Evolutionary conservation across 2,329 filamentous ascomycete species (phyloP), one percentile per base, ranked within the genome.

Genomic region (Microcyclospora tardicrescens): DNA sequence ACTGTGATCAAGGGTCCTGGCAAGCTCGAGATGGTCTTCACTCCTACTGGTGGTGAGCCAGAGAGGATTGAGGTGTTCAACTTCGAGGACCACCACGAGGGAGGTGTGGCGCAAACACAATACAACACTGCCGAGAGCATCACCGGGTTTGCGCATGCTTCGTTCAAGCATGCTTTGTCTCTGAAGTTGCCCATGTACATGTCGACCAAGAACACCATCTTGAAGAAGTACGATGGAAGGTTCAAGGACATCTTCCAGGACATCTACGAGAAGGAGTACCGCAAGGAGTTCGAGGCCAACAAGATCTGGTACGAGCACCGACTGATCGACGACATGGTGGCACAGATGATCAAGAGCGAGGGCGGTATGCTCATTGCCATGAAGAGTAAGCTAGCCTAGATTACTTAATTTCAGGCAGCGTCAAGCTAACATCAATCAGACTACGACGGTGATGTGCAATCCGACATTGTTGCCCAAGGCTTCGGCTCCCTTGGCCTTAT

Each of bases 161-260:
- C 80, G 52, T 96, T 98, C 78, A 93, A 95, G 78, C 77, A 95
- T 51, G 89, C 91, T 28, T 68, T 96, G 34, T 72, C 77, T 64
- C 91, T 94, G 75, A 71, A 71, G 47, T 71, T 93, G 50, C 91
- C 91, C n/a, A 72, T 98, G 57, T 98, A 96, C 73, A 93, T 96
- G 89, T 94, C 85, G 75, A 98, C 91, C 66, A 98, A 98, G 81
- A 96, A 96, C 75, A 98, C 91, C 53, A 98, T 98, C 55, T 71
- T 98, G 53, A 98, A 98, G 75, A 89, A 87, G 65, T 98, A 98
- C 68, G 91, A 98, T 60, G 91, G 91, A 38, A 77, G 84, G 55
- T 98, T 98, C 77, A 96, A 96, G 79, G 91, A 98, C 60, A 93
- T 96, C 64, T 98, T 98, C 78, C 84, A 98, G 74, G 83, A 93